A percentile compares a stretch with the other conserved stretches of the same genome.
Evolutionary conservation across 106 monocot species (phyloP).

Genomic region (Acorus calamus): DNA sequence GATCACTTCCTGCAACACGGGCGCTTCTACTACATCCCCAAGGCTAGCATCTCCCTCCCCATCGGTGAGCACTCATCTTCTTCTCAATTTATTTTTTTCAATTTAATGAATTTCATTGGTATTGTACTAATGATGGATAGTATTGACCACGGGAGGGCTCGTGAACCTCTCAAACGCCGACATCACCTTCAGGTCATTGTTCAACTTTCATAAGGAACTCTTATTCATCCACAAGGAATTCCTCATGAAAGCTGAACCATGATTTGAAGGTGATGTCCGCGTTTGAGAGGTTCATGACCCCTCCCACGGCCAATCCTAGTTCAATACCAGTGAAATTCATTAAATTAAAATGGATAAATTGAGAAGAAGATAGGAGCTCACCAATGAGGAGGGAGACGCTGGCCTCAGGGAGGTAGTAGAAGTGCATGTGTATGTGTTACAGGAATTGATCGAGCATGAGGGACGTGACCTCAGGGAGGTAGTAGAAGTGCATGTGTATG

Average conservation of each 20-base stretch:
- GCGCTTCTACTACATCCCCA: conserved; percentile 80
- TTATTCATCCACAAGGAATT: too few species aligned
- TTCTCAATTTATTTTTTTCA: not conserved
- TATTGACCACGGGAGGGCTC: conserved; percentile 77
- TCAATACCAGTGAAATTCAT: conserved; percentile 2
- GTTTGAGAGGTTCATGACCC: conserved; percentile 76
- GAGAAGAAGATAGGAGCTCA: conserved; percentile 3
- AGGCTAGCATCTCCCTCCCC: conserved; percentile 88
- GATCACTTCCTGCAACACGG: conserved; percentile 79
- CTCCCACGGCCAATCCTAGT: conserved; percentile 72
- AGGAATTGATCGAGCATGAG: conserved; percentile 81
- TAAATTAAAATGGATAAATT: not conserved
- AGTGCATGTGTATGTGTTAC: conserved; percentile 54
- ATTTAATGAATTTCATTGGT: not conserved
- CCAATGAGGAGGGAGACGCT: conserved; percentile 92
- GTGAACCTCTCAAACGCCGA: conserved; percentile 86
- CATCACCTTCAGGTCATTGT: conserved; percentile 65
- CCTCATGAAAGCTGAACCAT: conserved; percentile 99
- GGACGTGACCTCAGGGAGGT: too few species aligned
- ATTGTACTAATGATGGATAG: conserved; percentile 27
- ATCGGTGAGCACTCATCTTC: conserved; percentile 36
- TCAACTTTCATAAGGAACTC: conserved; percentile 98
- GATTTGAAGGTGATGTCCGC: conserved; percentile 62
- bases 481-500: too few species aligned
- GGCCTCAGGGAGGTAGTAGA: conserved; percentile 93